phyloP scores from a whole-genome alignment of 164 flowering plant species.

The Amborella trichopoda region DNA sequence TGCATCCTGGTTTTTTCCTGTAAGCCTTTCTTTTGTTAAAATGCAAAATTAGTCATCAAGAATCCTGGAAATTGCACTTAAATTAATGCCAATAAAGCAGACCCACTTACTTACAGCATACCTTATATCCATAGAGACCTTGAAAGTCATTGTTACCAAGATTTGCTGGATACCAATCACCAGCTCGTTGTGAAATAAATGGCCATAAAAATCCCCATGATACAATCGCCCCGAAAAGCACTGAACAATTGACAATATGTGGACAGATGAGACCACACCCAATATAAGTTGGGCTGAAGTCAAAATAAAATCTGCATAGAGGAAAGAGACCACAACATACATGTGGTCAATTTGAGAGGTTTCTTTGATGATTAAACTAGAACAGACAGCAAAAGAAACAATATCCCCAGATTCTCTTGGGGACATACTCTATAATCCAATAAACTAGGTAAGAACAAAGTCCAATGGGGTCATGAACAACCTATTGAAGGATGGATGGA shows the following conservation, averaged over 20 bases:
- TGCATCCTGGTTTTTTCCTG: too few relatives aligned
- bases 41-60: neutral
- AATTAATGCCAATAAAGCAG: too few relatives aligned
- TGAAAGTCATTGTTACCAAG: constrained; percentile 85
- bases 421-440: too few relatives aligned
- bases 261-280: constrained; percentile 99
- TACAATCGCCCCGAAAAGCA: constrained; percentile 82
- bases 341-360: too few relatives aligned
- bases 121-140: constrained; percentile 99
- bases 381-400: too few relatives aligned
- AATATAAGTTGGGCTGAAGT: constrained; percentile 93
- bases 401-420: too few relatives aligned
- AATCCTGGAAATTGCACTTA: too few relatives aligned
- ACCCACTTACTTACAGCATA: constrained; percentile 20
- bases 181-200: constrained; percentile 53
- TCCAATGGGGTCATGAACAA: too few relatives aligned
- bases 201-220: constrained; percentile 99
- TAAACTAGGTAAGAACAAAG: too few relatives aligned
- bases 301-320: constrained; percentile 83
- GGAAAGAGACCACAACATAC: neutral
- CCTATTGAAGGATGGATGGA: too few relatives aligned
- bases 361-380: too few relatives aligned
- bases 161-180: constrained; percentile 90
- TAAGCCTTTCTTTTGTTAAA: too few relatives aligned
- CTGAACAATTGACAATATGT: constrained; percentile 92